Percentiles rank a stretch among this genome's conserved stretches.
These are phyloP conservation scores for Penicillium taxi DNA, from an alignment of 495 filamentous ascomycete genomes.

Conservation along the genomic window DNA sequence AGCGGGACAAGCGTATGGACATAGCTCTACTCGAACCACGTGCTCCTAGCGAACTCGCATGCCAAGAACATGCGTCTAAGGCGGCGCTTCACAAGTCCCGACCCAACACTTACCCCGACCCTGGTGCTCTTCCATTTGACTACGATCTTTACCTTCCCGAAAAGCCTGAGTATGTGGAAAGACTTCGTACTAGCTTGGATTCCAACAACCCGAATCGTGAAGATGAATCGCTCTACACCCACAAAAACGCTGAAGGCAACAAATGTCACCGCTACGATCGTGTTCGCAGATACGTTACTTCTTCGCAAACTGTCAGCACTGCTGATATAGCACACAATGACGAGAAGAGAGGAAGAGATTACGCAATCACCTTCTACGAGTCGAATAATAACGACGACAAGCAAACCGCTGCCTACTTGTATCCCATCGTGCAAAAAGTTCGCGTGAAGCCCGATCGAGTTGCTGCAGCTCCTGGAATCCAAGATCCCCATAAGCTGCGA, in stretches of 20 bases:
- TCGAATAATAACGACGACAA: slow-evolving; percentile 41
- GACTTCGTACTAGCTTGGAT: slow-evolving; percentile 67
- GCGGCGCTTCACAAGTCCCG: slow-evolving; percentile 54
- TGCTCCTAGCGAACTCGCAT: slow-evolving; percentile 40
- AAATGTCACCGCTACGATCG: slow-evolving; percentile 66
- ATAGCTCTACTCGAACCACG: slow-evolving; percentile 67
- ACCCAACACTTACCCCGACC: slow-evolving; percentile 50
- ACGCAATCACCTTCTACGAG: slow-evolving; percentile 57
- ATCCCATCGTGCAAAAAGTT: slow-evolving; percentile 70
- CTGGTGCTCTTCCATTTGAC: slow-evolving; percentile 56
- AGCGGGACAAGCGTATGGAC: slow-evolving; percentile 76
- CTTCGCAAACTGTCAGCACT: slow-evolving; percentile 52
- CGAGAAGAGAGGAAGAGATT: slow-evolving; percentile 47
- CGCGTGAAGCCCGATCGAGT: slow-evolving; percentile 49
- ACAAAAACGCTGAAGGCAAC: slow-evolving; percentile 34
- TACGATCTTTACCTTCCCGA: slow-evolving; percentile 75
- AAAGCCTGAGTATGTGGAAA: slow-evolving; percentile 44
- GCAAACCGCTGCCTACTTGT: slow-evolving; percentile 78
- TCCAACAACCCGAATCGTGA: slow-evolving; percentile 60
- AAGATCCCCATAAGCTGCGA: too few relatives aligned
- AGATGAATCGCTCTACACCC: slow-evolving; percentile 57
- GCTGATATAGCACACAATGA: too few relatives aligned
- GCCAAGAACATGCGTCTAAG: slow-evolving; percentile 42
- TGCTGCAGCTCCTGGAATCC: too few relatives aligned
- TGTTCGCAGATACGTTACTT: slow-evolving; percentile 77